Percentiles rank a stretch among this genome's conserved stretches.
Conservation (phyloP, 2,329 filamentous ascomycete species). For the Neonectria faginata region DNA sequence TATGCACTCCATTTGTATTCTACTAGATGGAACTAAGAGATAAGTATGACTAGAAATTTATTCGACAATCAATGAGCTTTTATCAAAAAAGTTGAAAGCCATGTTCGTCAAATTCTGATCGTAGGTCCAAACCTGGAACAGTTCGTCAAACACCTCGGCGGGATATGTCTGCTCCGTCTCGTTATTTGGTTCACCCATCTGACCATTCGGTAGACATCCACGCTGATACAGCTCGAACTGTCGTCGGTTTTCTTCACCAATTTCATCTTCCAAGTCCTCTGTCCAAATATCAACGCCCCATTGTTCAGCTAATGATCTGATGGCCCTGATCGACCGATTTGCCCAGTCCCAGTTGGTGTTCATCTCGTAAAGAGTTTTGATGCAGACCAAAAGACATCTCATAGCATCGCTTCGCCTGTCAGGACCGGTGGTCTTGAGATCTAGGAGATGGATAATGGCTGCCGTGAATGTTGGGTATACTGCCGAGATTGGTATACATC, state of each 20-base stretch:
- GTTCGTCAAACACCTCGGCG: slow-evolving; percentile 29
- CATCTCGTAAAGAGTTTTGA: slow-evolving; percentile 34
- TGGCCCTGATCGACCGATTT: slow-evolving; percentile 30
- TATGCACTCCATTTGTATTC: too few species aligned
- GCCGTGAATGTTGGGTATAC: slow-evolving; percentile 35
- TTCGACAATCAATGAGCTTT: background rate
- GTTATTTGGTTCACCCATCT: background rate
- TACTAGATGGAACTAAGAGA: too few species aligned
- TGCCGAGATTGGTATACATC: slow-evolving; percentile 30
- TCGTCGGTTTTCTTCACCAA: slow-evolving; percentile 18
- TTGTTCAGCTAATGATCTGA: slow-evolving; percentile 29
- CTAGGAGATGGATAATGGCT: slow-evolving; percentile 33
- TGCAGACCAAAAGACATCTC: slow-evolving; percentile 30
- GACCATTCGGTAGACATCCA: slow-evolving; percentile 9
- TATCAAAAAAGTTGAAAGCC: slow-evolving; percentile 30
- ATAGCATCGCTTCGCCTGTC: slow-evolving; percentile 21
- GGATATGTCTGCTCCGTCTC: slow-evolving; percentile 18
- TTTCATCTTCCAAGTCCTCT: slow-evolving; percentile 27
- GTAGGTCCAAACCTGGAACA: slow-evolving; percentile 36
- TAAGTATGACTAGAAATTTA: too few species aligned
- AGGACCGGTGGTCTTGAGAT: slow-evolving; percentile 18
- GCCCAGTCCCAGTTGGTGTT: slow-evolving; percentile 38
- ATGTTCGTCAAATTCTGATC: slow-evolving; percentile 30
- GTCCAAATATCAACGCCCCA: slow-evolving; percentile 34
- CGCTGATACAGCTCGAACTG: slow-evolving; percentile 35